Percentiles rank a stretch among this genome's conserved stretches.
These are phyloP conservation scores for Xylaria digitata DNA, from an alignment of 2,329 filamentous ascomycete genomes.

Conservation along the genomic window DNA sequence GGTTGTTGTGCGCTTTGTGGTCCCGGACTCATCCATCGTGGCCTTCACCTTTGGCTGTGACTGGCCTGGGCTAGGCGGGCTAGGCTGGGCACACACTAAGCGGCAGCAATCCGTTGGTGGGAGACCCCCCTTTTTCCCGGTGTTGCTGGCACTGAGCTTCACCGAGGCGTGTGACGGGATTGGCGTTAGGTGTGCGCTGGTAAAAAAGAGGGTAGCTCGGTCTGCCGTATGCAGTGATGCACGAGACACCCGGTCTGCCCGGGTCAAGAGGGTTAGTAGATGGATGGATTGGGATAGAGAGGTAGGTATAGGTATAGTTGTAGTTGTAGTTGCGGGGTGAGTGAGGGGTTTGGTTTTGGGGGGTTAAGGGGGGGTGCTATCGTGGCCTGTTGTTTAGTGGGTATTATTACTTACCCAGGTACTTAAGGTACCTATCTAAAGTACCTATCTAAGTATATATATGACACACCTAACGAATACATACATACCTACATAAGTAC, in stretches of 20 bases:
- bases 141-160: slow-evolving; percentile 30
- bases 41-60: slow-evolving; percentile 27
- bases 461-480: too few relatives aligned
- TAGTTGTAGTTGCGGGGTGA: slow-evolving; percentile 10
- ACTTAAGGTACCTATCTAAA: too few relatives aligned
- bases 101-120: slow-evolving; percentile 29
- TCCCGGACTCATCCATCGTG: slow-evolving; percentile 46
- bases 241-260: slow-evolving; percentile 24
- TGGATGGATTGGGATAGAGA: neutral
- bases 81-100: slow-evolving; percentile 15
- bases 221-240: slow-evolving; percentile 34
- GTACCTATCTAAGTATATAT: too few relatives aligned
- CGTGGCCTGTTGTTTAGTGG: too few relatives aligned
- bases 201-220: slow-evolving; percentile 38
- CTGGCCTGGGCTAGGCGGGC: slow-evolving; percentile 23
- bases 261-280: slow-evolving; percentile 9
- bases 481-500: too few relatives aligned
- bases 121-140: slow-evolving; percentile 15
- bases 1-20: slow-evolving; percentile 39
- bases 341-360: too few relatives aligned
- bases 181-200: slow-evolving; percentile 36
- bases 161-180: slow-evolving; percentile 37
- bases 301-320: too few relatives aligned
- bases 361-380: neutral
- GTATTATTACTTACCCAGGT: too few relatives aligned